Conservation (phyloP, 352 stramenopile genomes). For the Globisporangium iwayamae region DNA sequence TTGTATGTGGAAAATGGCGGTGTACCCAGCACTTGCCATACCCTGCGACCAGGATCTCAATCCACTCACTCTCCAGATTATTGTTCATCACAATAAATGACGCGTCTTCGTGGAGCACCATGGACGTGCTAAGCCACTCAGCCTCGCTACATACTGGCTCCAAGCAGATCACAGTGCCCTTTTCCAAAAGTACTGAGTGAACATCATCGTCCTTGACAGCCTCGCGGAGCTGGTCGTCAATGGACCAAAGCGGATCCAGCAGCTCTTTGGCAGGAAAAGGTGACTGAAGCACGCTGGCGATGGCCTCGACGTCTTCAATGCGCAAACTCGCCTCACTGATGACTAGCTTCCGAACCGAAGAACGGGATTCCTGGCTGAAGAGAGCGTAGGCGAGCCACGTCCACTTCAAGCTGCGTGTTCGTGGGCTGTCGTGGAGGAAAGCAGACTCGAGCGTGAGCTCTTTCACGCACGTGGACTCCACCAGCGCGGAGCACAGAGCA, state of each 20-base stretch:
- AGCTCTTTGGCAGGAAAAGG: conserved; percentile 24
- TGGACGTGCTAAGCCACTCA: conserved; percentile 27
- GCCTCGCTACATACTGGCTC: conserved; percentile 28
- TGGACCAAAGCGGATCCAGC: conserved; percentile 30
- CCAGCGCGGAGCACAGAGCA: conserved; percentile 11
- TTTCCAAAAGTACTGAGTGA: conserved; percentile 2
- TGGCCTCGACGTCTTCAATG: conserved; percentile 21
- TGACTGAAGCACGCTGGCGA: conserved; percentile 22
- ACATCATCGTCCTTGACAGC: conserved; percentile 2
- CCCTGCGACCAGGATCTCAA: conserved; percentile 34
- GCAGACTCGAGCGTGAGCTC: conserved; percentile 14
- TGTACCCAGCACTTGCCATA: conserved; percentile 42
- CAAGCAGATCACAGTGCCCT: conserved; percentile 26
- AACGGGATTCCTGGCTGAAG: conserved; percentile 20
- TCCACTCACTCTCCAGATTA: conserved; percentile 20
- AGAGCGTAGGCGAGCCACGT: conserved; percentile 30
- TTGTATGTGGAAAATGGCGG: conserved; percentile 12
- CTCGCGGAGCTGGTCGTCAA: conserved; percentile 21
- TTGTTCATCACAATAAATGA: conserved; percentile 27
- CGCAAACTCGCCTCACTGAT: conserved; percentile 10
- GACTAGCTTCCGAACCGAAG: conserved; percentile 12
- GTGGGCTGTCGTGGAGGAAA: not conserved
- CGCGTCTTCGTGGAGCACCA: conserved; percentile 26
- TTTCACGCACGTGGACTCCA: conserved; percentile 9
- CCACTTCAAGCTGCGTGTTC: conserved; percentile 23